Evolutionary conservation across 2,329 filamentous ascomycete species (phyloP).

Genomic region (Alternaria sp.): DNA sequence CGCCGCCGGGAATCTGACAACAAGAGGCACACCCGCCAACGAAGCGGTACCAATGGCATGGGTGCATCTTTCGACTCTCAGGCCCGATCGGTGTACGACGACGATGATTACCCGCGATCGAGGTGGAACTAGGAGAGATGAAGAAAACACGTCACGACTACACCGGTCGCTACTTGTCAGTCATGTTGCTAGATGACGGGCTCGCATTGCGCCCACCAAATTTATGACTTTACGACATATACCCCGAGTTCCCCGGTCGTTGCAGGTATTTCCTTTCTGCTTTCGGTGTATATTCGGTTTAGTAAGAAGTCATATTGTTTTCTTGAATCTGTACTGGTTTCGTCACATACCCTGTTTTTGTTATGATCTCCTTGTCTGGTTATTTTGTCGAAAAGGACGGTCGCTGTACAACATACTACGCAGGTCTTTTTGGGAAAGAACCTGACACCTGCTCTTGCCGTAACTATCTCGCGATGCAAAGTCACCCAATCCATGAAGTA

Average conservation of each 20-base stretch:
- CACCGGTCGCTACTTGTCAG: constrained; percentile 35
- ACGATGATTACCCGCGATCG: constrained; percentile 39
- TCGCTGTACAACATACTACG: neutral
- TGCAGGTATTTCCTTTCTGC: neutral
- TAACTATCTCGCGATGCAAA: neutral
- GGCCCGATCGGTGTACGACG: constrained; percentile 38
- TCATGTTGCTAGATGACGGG: neutral
- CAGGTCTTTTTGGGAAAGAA: neutral
- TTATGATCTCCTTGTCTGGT: neutral
- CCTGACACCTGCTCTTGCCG: neutral
- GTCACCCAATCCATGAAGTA: neutral
- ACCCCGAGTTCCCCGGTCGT: neutral
- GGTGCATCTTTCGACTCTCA: constrained; percentile 39
- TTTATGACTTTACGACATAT: constrained; percentile 11
- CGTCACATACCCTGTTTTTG: neutral
- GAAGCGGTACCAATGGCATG: constrained; percentile 31
- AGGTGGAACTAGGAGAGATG: constrained; percentile 31
- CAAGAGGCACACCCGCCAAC: constrained; percentile 34
- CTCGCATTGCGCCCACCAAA: neutral
- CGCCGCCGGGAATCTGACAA: constrained; percentile 40
- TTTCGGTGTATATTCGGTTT: neutral
- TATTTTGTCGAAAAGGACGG: neutral
- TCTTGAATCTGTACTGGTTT: neutral
- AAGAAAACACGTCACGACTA: constrained; percentile 40
- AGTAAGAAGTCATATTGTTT: neutral